phyloP scores from a whole-genome alignment of 352 stramenopile species.

The Phytophthora macrochlamydospora region DNA sequence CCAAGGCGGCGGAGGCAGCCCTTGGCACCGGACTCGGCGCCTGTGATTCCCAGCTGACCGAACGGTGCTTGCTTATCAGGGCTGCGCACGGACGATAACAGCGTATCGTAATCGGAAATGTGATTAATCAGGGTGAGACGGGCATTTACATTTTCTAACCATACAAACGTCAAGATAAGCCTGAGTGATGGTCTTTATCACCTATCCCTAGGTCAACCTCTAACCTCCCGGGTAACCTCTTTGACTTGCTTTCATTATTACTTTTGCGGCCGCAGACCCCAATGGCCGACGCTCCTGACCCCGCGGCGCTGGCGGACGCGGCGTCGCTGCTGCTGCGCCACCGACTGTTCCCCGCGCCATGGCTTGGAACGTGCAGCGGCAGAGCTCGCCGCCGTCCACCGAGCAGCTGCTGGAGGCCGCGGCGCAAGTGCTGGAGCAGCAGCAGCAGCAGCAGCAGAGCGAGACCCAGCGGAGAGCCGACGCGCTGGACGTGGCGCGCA shows the following conservation, averaged over 20 bases:
- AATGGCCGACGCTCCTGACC: slow-evolving; percentile 9
- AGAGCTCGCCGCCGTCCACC: slow-evolving; percentile 14
- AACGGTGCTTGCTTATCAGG: neutral
- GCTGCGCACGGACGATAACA: too few relatives aligned
- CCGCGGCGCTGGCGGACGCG: slow-evolving; percentile 23
- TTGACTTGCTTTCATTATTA: neutral
- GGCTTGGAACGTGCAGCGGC: slow-evolving; percentile 55
- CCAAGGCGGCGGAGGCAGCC: neutral
- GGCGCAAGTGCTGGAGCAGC: slow-evolving; percentile 15
- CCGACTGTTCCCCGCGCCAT: slow-evolving; percentile 69
- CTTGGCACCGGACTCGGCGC: neutral
- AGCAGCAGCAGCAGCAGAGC: slow-evolving; percentile 7
- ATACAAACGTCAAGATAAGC: too few relatives aligned
- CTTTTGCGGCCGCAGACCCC: slow-evolving; percentile 9
- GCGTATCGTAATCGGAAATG: too few relatives aligned
- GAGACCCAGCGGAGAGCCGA: slow-evolving; percentile 1
- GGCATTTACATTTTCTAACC: too few relatives aligned
- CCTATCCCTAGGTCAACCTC: neutral
- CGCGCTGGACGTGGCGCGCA: slow-evolving; percentile 36
- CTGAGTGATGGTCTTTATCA: too few relatives aligned
- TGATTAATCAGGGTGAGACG: too few relatives aligned
- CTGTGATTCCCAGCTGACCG: neutral
- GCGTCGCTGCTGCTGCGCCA: slow-evolving; percentile 50
- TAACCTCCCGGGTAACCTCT: neutral
- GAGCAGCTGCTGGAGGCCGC: slow-evolving; percentile 19